Evolutionary conservation across 1,284 basidiomycete species (phyloP), one percentile per base, ranked within the genome.

Genomic region (Apiotrichum mycotoxinovorans): DNA sequence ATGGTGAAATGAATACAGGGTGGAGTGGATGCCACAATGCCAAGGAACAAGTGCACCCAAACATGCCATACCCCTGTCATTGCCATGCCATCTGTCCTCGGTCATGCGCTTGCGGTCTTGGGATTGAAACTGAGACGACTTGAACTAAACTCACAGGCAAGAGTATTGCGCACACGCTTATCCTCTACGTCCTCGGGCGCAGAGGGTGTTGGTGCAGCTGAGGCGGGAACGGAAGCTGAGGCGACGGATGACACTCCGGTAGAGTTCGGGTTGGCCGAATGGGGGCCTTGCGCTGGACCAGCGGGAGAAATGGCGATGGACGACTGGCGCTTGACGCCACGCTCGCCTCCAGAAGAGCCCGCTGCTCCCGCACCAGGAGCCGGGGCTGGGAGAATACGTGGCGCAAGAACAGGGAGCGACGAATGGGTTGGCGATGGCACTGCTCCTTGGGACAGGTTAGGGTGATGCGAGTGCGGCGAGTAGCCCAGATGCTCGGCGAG

Each of bases 121-220:
- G n/a, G n/a, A n/a, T n/a, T n/a, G n/a, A n/a, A 30, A 30, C 30
- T 7, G 30, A 5, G 30, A 30, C 30, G 7, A n/a, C 30, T 30
- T 30, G 30, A 30, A 12, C 30, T 30, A 20, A 9, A 64, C 68
- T 62, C 54, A 70, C 68, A 70, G 12, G 68, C 68, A 17, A 65
- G 54, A 4, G 68, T 70, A 52, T 70, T 70, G 10, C 68, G 55
- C 20, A 65, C 60, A 12, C 68, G 58, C 56, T 70, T 70, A 38
- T 70, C 67, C 52, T 70, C 68, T 1, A 45, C 43, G 42, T 70
- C 68, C 26, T 63, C 61, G 17, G 12, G 35, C 8, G 9, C 33
- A 14, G 45, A 8, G 25, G 49, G 49, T 12, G 49, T 51, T 10
- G 34, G 48, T 4, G 48, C 48, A 18, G 49, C n/a, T 4, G 22